Conservation (phyloP, 306 rosid genomes). For the Cicer judaicum region DNA sequence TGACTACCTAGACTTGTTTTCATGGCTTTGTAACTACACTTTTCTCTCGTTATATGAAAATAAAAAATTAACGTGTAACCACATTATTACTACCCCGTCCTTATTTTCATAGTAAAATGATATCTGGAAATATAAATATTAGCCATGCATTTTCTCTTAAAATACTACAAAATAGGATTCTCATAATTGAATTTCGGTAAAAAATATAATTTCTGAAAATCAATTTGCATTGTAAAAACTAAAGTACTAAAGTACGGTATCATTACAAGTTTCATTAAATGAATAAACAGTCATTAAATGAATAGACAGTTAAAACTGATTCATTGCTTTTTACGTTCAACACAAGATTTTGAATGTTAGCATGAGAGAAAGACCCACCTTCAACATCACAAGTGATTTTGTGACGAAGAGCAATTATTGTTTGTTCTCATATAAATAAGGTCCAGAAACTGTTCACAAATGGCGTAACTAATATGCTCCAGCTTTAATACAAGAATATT, state of each 20-base stretch:
- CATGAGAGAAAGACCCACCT: background rate
- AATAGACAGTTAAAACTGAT: background rate
- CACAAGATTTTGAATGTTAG: background rate
- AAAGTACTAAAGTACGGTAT: background rate
- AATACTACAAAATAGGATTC: too few relatives aligned
- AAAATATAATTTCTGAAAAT: too few relatives aligned
- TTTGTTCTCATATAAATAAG: conserved; percentile 17
- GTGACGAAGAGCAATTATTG: background rate
- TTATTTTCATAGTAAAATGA: too few relatives aligned
- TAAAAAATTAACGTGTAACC: too few relatives aligned
- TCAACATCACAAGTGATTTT: background rate
- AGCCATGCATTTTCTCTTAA: too few relatives aligned
- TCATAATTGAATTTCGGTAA: too few relatives aligned
- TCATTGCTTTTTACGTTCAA: background rate
- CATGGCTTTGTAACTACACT: too few relatives aligned
- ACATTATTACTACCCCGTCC: too few relatives aligned
- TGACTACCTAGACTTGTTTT: too few relatives aligned
- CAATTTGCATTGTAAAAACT: background rate
- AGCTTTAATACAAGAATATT: background rate
- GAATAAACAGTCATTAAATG: background rate
- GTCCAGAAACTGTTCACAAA: background rate
- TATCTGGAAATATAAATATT: too few relatives aligned
- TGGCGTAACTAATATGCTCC: background rate
- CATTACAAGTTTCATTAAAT: background rate
- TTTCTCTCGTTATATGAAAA: too few relatives aligned